A percentile compares a stretch with the other conserved stretches of the same genome.
Conservation (phyloP, 768 basidiomycete genomes). For the Pluteus cervinus region DNA sequence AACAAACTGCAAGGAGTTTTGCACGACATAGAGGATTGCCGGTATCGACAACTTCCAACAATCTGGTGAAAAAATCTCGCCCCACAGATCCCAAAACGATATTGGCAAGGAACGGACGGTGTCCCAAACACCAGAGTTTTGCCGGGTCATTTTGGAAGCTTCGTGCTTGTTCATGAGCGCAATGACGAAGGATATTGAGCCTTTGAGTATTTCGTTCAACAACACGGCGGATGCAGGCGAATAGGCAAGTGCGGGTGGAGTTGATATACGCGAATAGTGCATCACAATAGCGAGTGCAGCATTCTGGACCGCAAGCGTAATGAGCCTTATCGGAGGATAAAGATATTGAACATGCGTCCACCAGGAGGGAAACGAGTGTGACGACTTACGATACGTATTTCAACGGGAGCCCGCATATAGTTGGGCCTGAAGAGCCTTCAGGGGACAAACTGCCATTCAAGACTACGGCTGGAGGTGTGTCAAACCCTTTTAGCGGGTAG, state of each 20-base stretch:
- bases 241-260: conserved; percentile 71
- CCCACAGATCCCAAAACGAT: conserved; percentile 51
- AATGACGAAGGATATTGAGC: conserved; percentile 84
- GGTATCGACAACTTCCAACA: conserved; percentile 99
- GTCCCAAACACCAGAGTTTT: conserved; percentile 33
- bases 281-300: conserved; percentile 94
- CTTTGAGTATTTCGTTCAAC: conserved; percentile 91
- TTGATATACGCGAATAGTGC: conserved; percentile 96
- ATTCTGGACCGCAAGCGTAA: conserved; percentile 92
- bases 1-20: conserved; percentile 96
- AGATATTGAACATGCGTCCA: background rate
- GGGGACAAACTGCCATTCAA: conserved; percentile 26
- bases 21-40: conserved; percentile 90
- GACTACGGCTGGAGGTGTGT: conserved; percentile 18
- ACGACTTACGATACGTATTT: conserved; percentile 76
- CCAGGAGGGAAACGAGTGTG: conserved; percentile 3
- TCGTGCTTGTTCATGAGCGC: conserved; percentile 56
- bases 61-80: conserved; percentile 81
- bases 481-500: conserved; percentile 33
- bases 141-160: conserved; percentile 31
- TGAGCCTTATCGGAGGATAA: conserved; percentile 39
- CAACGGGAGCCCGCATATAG: conserved; percentile 64
- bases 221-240: conserved; percentile 94
- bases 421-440: conserved; percentile 34
- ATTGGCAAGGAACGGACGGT: conserved; percentile 39